Base-by-base conservation (phyloP, 2,329 filamentous ascomycete genomes). In the Hymenoscyphus albidus region DNA sequence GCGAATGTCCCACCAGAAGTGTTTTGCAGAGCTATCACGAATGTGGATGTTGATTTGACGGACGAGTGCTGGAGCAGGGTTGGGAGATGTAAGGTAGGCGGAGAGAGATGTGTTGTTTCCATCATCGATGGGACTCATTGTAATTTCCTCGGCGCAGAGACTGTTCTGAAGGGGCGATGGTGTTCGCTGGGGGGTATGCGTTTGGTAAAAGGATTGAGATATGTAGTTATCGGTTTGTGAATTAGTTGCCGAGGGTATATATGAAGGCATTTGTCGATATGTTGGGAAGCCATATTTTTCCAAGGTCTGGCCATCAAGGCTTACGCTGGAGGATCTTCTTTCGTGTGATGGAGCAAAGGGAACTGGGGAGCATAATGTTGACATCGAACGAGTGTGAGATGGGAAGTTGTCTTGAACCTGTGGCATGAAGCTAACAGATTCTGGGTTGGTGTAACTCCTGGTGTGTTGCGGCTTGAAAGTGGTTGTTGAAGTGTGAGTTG, bases 1-100 rank as follows among this genome's bases (percentile, higher is more conserved):
- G 70, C 94, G 90, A 65, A 96, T 85, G 74, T 98, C 94, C 91
- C 92, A 97, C 94, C 94, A 98, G 77, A 94, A 97, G 80, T 96
- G 88, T 76, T 89, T 92, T 72, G 84, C 89, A 77, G 83, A 85
- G 73, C 83, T 88, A 76, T 87, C 90, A 68, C 82, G 85, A 73
- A 82, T 81, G 69, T 79, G 87, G 74, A 89, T 88, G 65, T 89
- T 91, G 70, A 94, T 85, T 70, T 89, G 90, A 73, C 89, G 89
- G 44, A 96, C 92, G 40, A 97, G 82, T 51, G 89, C 89, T 18
- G 93, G 90, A 27, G 92, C 88, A 22, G 93, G 93, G 74, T 96
- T 97, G 66, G 90, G 79, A 0, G 84, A 81, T 2, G 90, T 93
- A 58, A 98, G 85, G 78, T 95, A 96, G 67, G 84, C 83, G 71